Conservation (phyloP, 768 basidiomycete species). For the Floccularia luteovirens region DNA sequence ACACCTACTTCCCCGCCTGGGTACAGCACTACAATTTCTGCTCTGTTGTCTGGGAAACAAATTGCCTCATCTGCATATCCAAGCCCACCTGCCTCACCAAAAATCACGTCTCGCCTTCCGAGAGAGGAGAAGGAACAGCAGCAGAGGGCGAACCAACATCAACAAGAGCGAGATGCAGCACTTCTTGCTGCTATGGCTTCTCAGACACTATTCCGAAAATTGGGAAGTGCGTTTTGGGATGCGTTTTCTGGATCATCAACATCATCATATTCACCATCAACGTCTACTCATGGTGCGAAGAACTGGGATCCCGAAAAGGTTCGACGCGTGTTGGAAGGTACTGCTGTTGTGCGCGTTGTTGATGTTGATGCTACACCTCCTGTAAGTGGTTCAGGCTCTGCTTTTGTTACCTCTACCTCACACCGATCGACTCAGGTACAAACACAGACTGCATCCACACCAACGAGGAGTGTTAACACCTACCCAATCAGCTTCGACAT, state of each 20-base stretch:
- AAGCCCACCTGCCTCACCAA: constrained; percentile 37
- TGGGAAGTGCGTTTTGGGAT: constrained; percentile 81
- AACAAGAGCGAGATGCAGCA: constrained; percentile 36
- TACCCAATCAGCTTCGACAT: too few relatives aligned
- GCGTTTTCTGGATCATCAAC: constrained; percentile 60
- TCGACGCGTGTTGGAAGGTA: constrained; percentile 72
- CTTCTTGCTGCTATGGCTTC: constrained; percentile 69
- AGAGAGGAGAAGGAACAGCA: constrained; percentile 9
- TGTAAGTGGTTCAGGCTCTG: constrained; percentile 2
- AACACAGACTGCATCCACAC: too few relatives aligned
- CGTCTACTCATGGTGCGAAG: constrained; percentile 8
- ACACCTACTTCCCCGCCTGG: constrained; percentile 4
- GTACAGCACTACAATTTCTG: constrained; percentile 16
- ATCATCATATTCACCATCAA: constrained; percentile 14
- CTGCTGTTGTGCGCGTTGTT: constrained; percentile 72
- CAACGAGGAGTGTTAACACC: too few relatives aligned
- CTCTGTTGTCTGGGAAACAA: constrained; percentile 42
- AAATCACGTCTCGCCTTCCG: constrained; percentile 5
- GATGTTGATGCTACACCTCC: constrained; percentile 49
- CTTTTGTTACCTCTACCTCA: too few relatives aligned
- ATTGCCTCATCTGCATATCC: constrained; percentile 23
- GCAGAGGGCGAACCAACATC: constrained; percentile 9
- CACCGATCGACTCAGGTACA: constrained; percentile 2
- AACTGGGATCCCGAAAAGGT: constrained; percentile 72
- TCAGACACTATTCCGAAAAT: constrained; percentile 64